Conservation (phyloP, 2,329 filamentous ascomycete genomes). For the Escovopsis sp. region DNA sequence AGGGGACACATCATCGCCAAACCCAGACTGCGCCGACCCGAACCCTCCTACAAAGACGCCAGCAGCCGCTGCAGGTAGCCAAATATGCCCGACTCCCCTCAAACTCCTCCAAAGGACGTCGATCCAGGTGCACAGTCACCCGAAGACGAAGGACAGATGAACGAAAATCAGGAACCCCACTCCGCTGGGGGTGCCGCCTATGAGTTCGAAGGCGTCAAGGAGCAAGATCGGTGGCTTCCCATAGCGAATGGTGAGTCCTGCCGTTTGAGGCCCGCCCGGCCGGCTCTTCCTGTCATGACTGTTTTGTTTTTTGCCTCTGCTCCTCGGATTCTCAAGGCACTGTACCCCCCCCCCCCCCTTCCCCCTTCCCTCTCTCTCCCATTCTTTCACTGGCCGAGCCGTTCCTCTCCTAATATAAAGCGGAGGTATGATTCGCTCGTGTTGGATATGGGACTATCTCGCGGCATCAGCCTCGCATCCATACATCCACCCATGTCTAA, state of each 20-base stretch:
- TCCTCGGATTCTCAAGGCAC: too few species aligned
- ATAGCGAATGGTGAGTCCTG: conserved; percentile 96
- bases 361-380: background rate
- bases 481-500: conserved; percentile 41
- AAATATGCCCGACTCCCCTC: conserved; percentile 80
- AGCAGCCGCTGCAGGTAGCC: conserved; percentile 53
- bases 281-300: background rate
- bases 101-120: conserved; percentile 89
- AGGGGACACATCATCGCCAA: conserved; percentile 43
- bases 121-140: conserved; percentile 85
- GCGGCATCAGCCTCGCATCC: conserved; percentile 18
- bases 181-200: conserved; percentile 54
- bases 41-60: conserved; percentile 44
- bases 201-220: conserved; percentile 92
- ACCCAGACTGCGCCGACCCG: conserved; percentile 40
- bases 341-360: background rate
- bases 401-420: background rate
- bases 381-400: background rate
- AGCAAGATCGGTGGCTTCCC: conserved; percentile 97
- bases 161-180: conserved; percentile 69
- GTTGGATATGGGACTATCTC: conserved; percentile 14
- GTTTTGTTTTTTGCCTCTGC: too few species aligned
- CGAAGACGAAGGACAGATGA: conserved; percentile 91
- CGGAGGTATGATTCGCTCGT: conserved; percentile 32
- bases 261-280: conserved; percentile 1